These are phyloP conservation scores for Carex pumila DNA, from an alignment of 176 grass and related monocot species.

Conservation along the genomic window DNA sequence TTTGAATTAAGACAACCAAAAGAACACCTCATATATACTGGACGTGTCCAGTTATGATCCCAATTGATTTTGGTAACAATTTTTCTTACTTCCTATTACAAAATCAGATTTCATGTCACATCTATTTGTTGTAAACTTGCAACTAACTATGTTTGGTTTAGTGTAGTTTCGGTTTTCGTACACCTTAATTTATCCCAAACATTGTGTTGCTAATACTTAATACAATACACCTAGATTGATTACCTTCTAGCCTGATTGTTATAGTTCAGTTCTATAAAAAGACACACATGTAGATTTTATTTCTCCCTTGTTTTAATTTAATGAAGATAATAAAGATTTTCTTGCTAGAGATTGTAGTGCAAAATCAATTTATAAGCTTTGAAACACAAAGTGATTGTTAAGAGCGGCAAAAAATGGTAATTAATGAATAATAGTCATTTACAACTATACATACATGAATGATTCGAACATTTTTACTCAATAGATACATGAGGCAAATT, in stretches of 20 bases:
- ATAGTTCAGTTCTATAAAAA: not conserved
- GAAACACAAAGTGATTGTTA: not conserved
- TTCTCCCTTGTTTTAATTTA: not conserved
- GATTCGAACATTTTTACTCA: constrained; percentile 18
- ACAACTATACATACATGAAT: constrained; percentile 12
- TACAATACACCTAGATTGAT: too few relatives aligned
- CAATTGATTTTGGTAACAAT: not conserved
- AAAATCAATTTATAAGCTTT: not conserved
- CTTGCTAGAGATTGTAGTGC: not conserved
- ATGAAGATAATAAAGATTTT: not conserved
- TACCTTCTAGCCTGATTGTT: not conserved
- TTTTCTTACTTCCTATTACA: not conserved
- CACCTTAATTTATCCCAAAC: too few relatives aligned
- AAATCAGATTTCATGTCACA: not conserved
- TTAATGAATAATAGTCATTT: constrained; percentile 5
- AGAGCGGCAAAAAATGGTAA: not conserved
- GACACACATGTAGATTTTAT: not conserved
- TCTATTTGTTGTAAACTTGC: not conserved
- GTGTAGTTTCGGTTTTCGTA: not conserved
- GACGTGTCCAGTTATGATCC: not conserved
- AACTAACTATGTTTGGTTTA: not conserved
- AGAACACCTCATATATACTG: too few relatives aligned
- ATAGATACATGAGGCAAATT: constrained; percentile 37
- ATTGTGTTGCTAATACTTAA: not conserved
- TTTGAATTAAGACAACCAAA: too few relatives aligned